Percentiles rank a stretch among this genome's conserved stretches.
Evolutionary conservation across 2,329 filamentous ascomycete genomes (phyloP).

Genomic region (Elsinoe batatas): DNA sequence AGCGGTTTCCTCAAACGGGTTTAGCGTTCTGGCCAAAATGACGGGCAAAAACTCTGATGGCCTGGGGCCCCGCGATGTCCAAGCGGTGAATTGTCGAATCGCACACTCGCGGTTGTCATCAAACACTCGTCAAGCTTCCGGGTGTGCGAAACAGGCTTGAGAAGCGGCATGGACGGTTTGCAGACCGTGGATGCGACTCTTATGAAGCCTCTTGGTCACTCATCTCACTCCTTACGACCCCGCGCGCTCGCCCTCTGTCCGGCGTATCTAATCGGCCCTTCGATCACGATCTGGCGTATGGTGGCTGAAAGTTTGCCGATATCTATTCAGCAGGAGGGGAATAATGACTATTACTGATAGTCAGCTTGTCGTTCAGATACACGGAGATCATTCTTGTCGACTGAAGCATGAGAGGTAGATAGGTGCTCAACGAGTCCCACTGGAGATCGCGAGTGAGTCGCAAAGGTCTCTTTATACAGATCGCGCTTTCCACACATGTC

Average conservation of each 20-base stretch:
- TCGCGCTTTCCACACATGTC: too few species aligned
- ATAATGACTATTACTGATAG: neutral
- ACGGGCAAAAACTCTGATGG: neutral
- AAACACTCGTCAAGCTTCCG: neutral
- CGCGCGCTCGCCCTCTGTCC: neutral
- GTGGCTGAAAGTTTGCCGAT: constrained; percentile 9
- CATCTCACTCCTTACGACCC: neutral
- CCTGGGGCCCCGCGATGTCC: neutral
- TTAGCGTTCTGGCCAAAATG: neutral
- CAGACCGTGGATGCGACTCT: neutral
- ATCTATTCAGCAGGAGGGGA: neutral
- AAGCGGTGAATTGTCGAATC: constrained; percentile 4
- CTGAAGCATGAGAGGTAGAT: too few species aligned
- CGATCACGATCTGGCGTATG: neutral
- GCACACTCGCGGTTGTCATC: constrained; percentile 2
- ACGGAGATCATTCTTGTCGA: too few species aligned
- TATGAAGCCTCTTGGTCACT: neutral
- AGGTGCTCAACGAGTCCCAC: too few species aligned
- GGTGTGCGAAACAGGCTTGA: neutral
- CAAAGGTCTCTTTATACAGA: too few species aligned
- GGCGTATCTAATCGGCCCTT: constrained; percentile 9
- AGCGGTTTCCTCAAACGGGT: constrained; percentile 7
- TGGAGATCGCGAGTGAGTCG: too few species aligned
- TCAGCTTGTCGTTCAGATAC: neutral
- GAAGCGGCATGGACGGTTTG: neutral